A percentile compares a stretch with the other conserved stretches of the same genome.
These are phyloP conservation scores for Paraphoma chrysanthemicola DNA, from an alignment of 2,329 filamentous ascomycete species.

Conservation along the genomic window DNA sequence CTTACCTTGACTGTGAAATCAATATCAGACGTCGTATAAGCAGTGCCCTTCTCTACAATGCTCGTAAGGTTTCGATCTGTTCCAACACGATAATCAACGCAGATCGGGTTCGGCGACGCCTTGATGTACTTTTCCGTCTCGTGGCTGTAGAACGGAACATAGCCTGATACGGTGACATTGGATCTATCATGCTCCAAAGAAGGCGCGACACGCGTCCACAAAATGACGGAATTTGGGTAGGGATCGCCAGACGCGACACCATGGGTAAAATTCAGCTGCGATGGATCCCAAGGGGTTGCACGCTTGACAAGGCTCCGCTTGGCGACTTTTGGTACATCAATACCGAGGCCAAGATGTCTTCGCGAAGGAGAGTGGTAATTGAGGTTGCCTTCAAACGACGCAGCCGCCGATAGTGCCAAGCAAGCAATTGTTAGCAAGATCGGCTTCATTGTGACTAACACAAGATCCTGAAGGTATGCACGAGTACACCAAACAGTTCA, in stretches of 20 bases:
- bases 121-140: slow-evolving; percentile 60
- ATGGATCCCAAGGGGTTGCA: slow-evolving; percentile 47
- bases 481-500: too few species aligned
- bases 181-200: slow-evolving; percentile 49
- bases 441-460: slow-evolving; percentile 16
- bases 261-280: slow-evolving; percentile 42
- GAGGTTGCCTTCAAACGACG: slow-evolving; percentile 56
- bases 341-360: slow-evolving; percentile 67
- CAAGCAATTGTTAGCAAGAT: slow-evolving; percentile 20
- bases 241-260: slow-evolving; percentile 59
- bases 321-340: slow-evolving; percentile 66
- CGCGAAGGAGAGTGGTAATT: slow-evolving; percentile 72
- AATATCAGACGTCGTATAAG: slow-evolving; percentile 75
- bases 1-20: slow-evolving; percentile 76
- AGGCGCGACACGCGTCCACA: slow-evolving; percentile 48
- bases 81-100: slow-evolving; percentile 69
- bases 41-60: slow-evolving; percentile 64
- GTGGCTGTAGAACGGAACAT: slow-evolving; percentile 60
- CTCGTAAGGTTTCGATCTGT: slow-evolving; percentile 55
- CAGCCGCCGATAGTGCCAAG: slow-evolving; percentile 12
- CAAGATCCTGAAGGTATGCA: neutral
- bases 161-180: slow-evolving; percentile 62
- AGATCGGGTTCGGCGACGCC: slow-evolving; percentile 67
- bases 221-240: slow-evolving; percentile 50
- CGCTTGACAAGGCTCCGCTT: slow-evolving; percentile 53